These are phyloP conservation scores for Pharus latifolius DNA, from an alignment of 176 grass and related monocot genomes.

Conservation along the genomic window DNA sequence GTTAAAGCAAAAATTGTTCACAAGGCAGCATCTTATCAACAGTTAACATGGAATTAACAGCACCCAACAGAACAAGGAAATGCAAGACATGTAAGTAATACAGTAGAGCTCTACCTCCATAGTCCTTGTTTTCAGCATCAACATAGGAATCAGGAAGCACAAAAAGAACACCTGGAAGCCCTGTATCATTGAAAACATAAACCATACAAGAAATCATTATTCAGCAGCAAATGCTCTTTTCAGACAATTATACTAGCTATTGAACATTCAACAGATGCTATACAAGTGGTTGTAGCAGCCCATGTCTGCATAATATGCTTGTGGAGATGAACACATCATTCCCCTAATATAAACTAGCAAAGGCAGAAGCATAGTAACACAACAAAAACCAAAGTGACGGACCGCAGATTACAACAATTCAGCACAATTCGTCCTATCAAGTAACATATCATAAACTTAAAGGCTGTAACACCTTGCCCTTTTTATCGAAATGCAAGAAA, in stretches of 20 bases:
- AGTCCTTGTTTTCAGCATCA: constrained; percentile 94
- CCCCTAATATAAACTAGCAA: neutral
- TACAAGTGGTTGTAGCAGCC: neutral
- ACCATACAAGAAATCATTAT: neutral
- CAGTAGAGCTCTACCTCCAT: constrained; percentile 72
- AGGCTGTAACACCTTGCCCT: neutral
- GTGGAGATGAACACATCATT: neutral
- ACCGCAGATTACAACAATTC: neutral
- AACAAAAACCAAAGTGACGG: neutral
- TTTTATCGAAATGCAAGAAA: neutral
- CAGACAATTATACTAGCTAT: neutral
- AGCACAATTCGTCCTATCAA: neutral
- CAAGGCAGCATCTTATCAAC: neutral
- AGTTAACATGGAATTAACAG: neutral
- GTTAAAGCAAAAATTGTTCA: neutral
- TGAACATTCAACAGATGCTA: neutral
- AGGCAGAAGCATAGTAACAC: neutral
- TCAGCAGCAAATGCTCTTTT: neutral
- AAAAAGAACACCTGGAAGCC: constrained; percentile 80
- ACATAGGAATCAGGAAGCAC: constrained; percentile 99
- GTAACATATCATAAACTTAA: neutral
- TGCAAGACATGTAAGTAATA: neutral
- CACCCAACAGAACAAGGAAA: neutral
- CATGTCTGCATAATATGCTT: neutral
- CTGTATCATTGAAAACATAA: constrained; percentile 32